phyloP scores from a whole-genome alignment of 768 basidiomycete genomes.

The Boletus bicolor region DNA sequence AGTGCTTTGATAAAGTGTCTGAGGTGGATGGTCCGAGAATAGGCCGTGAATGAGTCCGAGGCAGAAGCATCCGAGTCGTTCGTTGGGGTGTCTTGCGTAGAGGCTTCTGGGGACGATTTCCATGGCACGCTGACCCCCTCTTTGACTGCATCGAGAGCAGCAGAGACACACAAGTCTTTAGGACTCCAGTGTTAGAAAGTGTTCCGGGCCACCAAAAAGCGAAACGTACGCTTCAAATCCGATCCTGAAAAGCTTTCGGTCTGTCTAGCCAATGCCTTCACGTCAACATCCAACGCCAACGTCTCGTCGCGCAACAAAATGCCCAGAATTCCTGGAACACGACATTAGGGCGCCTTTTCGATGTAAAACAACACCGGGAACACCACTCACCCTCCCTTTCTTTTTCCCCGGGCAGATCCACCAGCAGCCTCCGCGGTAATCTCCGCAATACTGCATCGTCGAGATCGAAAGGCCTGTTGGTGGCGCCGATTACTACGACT shows the following conservation, averaged over 20 bases:
- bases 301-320: constrained; percentile 83
- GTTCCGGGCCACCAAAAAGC: background rate
- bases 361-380: background rate
- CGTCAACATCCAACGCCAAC: constrained; percentile 61
- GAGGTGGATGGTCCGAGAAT: constrained; percentile 42
- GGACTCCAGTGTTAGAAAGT: constrained; percentile 5
- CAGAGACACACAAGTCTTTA: constrained; percentile 87
- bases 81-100: background rate
- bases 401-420: constrained; percentile 84
- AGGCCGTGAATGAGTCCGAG: constrained; percentile 8
- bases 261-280: constrained; percentile 57
- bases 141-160: constrained; percentile 89
- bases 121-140: constrained; percentile 81
- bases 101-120: constrained; percentile 32
- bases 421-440: constrained; percentile 78
- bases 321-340: constrained; percentile 69
- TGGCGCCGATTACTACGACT: constrained; percentile 91
- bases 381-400: constrained; percentile 71
- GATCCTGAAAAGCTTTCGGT: constrained; percentile 91
- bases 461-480: constrained; percentile 86
- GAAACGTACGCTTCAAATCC: constrained; percentile 81
- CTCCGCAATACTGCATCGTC: constrained; percentile 91
- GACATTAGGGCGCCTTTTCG: constrained; percentile 3
- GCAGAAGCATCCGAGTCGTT: constrained; percentile 3
- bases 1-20: constrained; percentile 82